Evolutionary conservation across 306 rosid species (phyloP), one percentile per base, ranked within the genome.

Genomic region (Vicia villosa): DNA sequence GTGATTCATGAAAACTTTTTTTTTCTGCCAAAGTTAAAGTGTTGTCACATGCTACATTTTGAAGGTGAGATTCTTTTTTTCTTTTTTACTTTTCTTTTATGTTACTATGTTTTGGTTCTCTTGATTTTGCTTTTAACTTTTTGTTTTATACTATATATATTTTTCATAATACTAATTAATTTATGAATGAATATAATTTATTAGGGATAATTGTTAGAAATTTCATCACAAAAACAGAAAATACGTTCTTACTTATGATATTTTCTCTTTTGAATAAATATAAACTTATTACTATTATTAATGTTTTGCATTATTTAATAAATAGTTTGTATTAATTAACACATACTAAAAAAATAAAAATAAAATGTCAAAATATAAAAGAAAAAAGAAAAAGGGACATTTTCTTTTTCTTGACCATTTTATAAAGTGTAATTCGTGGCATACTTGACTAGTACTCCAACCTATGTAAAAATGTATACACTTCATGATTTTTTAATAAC

Each of bases 361-460:
- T n/a, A n/a, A 22, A 3, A 22, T 22, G 26, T 22, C 26, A 22
- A 22, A 22, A 22, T 1, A 1, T 22, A 22, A 1, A 22, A 22
- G 26, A 22, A 70, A 69, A 70, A 43, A 54, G 68, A 3, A 40
- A 59, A 70, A 72, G 69, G 77, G 32, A 24, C 6, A 21, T 70
- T 56, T 67, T 34, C 15, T 13, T 67, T 67, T 66, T 60, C 40
- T 42, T 64, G 5, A 41, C 40, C 11, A 51, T 68, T 36, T 74
- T 13, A 28, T 56, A 50, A 60, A 68, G 28, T 68, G 62, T 28
- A 55, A 65, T 41, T 65, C 34, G 30, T 51, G 54, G 54, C 26
- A 57, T 47, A 50, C 74, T 75, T 75, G 68, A 26, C 30, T 68
- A 56, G 56, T 47, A 63, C 78, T 58, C 82, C 66, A 51, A 50